A percentile compares a stretch with the other conserved stretches of the same genome.
phyloP scores from a whole-genome alignment of 2,329 filamentous ascomycete genomes.

The Elsinoe perseae region DNA sequence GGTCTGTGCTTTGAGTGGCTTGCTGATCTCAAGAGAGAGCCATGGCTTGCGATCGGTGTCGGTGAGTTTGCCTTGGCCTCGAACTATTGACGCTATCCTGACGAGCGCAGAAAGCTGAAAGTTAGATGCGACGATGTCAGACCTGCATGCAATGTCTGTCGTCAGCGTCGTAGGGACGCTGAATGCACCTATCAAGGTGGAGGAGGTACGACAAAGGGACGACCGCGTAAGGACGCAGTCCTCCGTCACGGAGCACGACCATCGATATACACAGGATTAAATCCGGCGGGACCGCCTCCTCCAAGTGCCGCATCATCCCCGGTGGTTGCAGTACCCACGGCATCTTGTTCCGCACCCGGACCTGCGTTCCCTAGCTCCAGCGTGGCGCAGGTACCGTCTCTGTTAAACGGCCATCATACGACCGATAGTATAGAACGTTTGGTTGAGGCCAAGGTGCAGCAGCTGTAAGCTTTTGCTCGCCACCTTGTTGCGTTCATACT shows the following conservation, averaged over 20 bases:
- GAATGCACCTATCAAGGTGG: slow-evolving; percentile 9
- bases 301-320: not conserved
- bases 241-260: not conserved
- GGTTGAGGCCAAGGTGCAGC: slow-evolving; percentile 5
- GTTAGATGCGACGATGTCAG: slow-evolving; percentile 9
- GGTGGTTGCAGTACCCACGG: not conserved
- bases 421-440: not conserved
- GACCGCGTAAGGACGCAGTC: not conserved
- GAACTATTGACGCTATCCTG: not conserved
- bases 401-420: not conserved
- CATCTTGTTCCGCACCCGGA: too few species aligned
- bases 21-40: not conserved
- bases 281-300: not conserved
- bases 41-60: slow-evolving; percentile 14
- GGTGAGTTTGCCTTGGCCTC: not conserved
- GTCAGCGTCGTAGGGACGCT: not conserved
- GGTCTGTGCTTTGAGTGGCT: too few species aligned
- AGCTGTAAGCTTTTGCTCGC: not conserved
- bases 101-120: not conserved
- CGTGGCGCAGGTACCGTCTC: not conserved
- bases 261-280: not conserved
- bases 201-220: not conserved
- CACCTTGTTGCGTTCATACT: not conserved
- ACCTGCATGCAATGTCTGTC: slow-evolving; percentile 1
- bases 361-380: not conserved